phyloP scores from a whole-genome alignment of 1,139 yeast species.

The Suhomyces guaymorum region DNA sequence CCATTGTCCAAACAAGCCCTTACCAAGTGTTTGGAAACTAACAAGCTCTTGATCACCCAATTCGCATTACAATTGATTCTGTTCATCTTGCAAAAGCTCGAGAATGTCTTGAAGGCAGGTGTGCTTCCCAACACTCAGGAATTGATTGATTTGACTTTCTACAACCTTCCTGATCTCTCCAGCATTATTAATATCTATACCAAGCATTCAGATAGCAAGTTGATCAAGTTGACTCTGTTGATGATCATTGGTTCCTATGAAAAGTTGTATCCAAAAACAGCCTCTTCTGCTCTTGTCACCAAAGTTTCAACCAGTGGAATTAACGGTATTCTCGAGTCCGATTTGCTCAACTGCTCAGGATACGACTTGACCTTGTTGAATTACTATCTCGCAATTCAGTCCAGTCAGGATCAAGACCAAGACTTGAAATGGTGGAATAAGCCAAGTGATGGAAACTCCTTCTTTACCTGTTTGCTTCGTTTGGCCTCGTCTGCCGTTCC shows the following conservation, averaged over 20 bases:
- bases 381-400: constrained; percentile 41
- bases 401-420: constrained; percentile 36
- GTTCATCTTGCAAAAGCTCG: constrained; percentile 55
- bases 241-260: constrained; percentile 27
- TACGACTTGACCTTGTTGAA: constrained; percentile 58
- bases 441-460: constrained; percentile 44
- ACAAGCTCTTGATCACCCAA: constrained; percentile 62
- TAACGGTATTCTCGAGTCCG: constrained; percentile 18
- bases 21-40: constrained; percentile 54
- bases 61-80: constrained; percentile 62
- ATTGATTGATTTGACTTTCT: constrained; percentile 30
- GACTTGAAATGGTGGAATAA: constrained; percentile 69
- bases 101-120: constrained; percentile 35
- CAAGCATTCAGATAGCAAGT: constrained; percentile 16
- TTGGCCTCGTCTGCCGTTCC: constrained; percentile 40
- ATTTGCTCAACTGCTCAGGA: constrained; percentile 35
- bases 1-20: constrained; percentile 63
- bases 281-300: constrained; percentile 17
- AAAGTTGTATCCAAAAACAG: constrained; percentile 20
- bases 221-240: constrained; percentile 29
- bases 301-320: constrained; percentile 24
- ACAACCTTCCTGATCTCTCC: constrained; percentile 32
- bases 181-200: constrained; percentile 21
- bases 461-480: constrained; percentile 61
- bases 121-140: constrained; percentile 30